Evolutionary conservation across 805 yeast species (phyloP).

Genomic region (Cephaloascus fragrans): DNA sequence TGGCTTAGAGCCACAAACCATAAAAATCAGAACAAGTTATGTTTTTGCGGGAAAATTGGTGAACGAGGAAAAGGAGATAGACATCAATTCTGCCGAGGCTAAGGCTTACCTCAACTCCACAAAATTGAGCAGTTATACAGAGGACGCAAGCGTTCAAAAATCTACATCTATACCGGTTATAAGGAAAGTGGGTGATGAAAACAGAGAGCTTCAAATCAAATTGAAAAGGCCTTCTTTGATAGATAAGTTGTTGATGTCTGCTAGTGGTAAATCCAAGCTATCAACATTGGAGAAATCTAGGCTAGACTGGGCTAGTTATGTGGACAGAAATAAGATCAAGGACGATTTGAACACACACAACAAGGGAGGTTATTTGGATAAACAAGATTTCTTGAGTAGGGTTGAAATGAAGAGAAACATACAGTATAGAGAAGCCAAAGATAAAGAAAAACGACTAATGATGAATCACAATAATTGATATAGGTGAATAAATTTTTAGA

Average conservation of each 20-base stretch:
- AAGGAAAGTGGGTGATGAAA: slow-evolving; percentile 15
- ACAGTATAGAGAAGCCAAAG: slow-evolving; percentile 34
- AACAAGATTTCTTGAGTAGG: slow-evolving; percentile 78
- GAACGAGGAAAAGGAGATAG: slow-evolving; percentile 72
- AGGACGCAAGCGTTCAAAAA: slow-evolving; percentile 5
- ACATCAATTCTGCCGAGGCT: slow-evolving; percentile 75
- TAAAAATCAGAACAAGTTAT: slow-evolving; percentile 68
- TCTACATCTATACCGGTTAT: slow-evolving; percentile 23
- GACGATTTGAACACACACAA: slow-evolving; percentile 77
- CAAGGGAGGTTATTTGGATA: slow-evolving; percentile 85
- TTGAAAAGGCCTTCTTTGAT: slow-evolving; percentile 67
- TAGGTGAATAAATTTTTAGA: too few relatives aligned
- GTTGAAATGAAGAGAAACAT: slow-evolving; percentile 53
- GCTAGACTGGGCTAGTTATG: slow-evolving; percentile 91
- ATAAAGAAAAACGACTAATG: slow-evolving; percentile 15
- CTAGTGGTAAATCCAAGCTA: slow-evolving; percentile 61
- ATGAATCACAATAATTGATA: too few relatives aligned
- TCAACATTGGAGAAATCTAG: slow-evolving; percentile 90
- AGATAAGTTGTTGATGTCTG: slow-evolving; percentile 62
- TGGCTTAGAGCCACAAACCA: slow-evolving; percentile 30
- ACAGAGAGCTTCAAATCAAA: slow-evolving; percentile 38
- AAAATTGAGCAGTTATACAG: slow-evolving; percentile 14
- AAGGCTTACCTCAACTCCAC: slow-evolving; percentile 63
- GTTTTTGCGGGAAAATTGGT: slow-evolving; percentile 84
- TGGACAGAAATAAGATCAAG: slow-evolving; percentile 73